Conservation (phyloP, 306 rosid species). For the Mimosa pudica region DNA sequence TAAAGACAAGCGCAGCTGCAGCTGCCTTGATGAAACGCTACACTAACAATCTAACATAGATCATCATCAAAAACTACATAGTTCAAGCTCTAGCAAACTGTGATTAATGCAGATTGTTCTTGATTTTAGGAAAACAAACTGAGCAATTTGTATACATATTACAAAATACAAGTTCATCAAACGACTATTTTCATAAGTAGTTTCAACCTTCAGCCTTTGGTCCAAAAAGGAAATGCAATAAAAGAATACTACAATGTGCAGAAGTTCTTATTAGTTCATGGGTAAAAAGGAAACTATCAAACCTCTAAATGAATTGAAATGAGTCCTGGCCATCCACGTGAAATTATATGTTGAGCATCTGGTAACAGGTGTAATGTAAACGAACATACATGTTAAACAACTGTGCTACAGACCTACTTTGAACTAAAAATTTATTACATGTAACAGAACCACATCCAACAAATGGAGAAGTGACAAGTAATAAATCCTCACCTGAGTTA, state of each 20-base stretch:
- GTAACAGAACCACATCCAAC: constrained; percentile 29
- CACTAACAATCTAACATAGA: neutral
- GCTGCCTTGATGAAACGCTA: constrained; percentile 8
- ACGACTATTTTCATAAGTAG: constrained; percentile 7
- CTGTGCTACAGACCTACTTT: constrained; percentile 1
- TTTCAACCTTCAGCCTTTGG: neutral
- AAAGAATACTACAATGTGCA: neutral
- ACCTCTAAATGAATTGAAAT: constrained; percentile 81
- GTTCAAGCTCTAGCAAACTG: neutral
- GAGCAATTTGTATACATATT: constrained; percentile 10
- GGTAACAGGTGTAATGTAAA: constrained; percentile 36
- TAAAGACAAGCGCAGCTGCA: constrained; percentile 10
- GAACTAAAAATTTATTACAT: neutral
- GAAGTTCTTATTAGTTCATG: constrained; percentile 28
- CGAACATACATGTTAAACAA: constrained; percentile 20
- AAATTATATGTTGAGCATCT: constrained; percentile 77
- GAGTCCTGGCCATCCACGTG: constrained; percentile 88
- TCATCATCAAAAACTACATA: neutral
- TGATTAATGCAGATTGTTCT: constrained; percentile 13
- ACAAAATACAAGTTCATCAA: constrained; percentile 12
- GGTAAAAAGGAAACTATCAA: constrained; percentile 27
- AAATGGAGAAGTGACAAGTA: constrained; percentile 27
- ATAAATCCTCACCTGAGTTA: constrained; percentile 62
- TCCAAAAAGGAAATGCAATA: too few relatives aligned
- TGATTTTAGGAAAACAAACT: constrained; percentile 15